phyloP scores from a whole-genome alignment of 768 basidiomycete species.

The Tephrocybe sp. region DNA sequence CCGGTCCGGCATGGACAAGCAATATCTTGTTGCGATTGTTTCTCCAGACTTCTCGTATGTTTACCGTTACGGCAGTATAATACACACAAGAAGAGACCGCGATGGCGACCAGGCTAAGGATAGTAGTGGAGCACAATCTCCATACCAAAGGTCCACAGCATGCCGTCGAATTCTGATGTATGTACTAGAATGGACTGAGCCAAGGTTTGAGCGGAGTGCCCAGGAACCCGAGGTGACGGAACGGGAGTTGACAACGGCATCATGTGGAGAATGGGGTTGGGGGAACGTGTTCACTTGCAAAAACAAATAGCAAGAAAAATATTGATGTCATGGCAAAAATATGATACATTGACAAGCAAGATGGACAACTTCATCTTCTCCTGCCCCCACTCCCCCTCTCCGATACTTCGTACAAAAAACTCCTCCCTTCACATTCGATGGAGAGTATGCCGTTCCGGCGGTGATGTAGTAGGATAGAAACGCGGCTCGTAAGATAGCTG shows the following conservation, averaged over 20 bases:
- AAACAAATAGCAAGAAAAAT: conserved; percentile 20
- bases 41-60: no score
- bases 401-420: conserved; percentile 25
- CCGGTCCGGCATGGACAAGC: conserved; percentile 3
- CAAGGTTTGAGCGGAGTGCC: neutral
- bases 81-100: no score
- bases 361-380: conserved; percentile 34
- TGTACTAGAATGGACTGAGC: neutral
- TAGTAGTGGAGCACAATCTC: neutral
- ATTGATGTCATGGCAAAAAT: conserved; percentile 25
- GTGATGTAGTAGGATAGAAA: conserved; percentile 16
- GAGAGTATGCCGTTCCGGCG: conserved; percentile 16
- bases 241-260: conserved; percentile 6
- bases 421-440: conserved; percentile 10
- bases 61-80: no score
- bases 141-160: no score
- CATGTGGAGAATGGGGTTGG: conserved; percentile 5
- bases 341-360: conserved; percentile 28
- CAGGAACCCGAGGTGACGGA: conserved; percentile 21
- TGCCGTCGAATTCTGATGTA: no score
- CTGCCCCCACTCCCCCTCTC: conserved; percentile 20
- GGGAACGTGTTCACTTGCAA: conserved; percentile 10
- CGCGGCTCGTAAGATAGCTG: conserved; percentile 2
- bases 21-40: no score
- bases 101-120: neutral